Base-by-base conservation (phyloP, 2,329 filamentous ascomycete species). In the Fusarium denticulatum region DNA sequence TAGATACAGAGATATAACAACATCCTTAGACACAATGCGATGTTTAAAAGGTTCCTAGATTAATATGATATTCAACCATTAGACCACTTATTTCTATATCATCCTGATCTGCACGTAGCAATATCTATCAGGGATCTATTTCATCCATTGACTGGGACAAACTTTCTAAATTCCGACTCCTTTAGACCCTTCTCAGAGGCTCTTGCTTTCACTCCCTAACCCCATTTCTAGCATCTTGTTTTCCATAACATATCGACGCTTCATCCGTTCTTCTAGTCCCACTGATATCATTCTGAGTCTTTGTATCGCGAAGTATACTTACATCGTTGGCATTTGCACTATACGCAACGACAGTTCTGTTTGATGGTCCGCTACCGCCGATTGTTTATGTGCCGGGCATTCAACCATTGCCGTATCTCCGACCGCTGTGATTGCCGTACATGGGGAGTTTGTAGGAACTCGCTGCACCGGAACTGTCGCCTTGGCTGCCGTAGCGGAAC, bases 271-370 rank as follows among this genome's bases (percentile, higher is more conserved):
- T 60, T n/a, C 39, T 64, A 11, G 70, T 73, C 14, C 69, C 61
- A 10, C 24, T 55, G 1, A 39, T 42, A 6, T 24, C 42, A 7
- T 70, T 64, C 46, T 72, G 39, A 4, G 26, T 30, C 32, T 73
- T 73, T 2, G 66, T 4, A 18, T 73, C 71, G 0, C 71, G 26
- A 2, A 73, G 24, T 12, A 73, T 73, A 42, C 69, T 73, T 14
- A 73, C 71, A 8, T 73, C 69, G 6, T 69, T 73, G 5, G 66
- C 50, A 28, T 73, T 72, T 3, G 47, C 57, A 11, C 65, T 72
- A 14, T 59, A 67, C 1, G 43, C 56, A 2, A 73, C 37, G 0
- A 46, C 53, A 0, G 65, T 67, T 24, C 47, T 52, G 30, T 64
- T 56, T 4, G 58, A 45, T 2, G 66, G 56, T 0, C 58, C 69